A percentile compares a stretch with the other conserved stretches of the same genome.
Evolutionary conservation across 2,329 filamentous ascomycete genomes (phyloP).

Genomic region (Xylariaceae sp.): DNA sequence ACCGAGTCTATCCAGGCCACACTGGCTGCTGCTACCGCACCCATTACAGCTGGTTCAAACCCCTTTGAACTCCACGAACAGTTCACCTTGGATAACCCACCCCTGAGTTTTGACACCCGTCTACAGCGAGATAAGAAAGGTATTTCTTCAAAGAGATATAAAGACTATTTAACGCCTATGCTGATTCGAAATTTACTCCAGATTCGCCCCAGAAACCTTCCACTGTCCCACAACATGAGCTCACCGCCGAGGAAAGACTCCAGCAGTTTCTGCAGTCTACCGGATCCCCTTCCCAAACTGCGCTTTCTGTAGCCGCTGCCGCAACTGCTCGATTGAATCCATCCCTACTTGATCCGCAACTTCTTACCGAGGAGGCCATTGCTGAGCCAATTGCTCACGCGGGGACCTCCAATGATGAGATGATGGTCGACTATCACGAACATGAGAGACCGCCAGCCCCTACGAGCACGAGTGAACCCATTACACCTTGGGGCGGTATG

Average conservation of each 20-base stretch:
- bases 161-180: neutral
- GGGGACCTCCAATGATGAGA: constrained; percentile 29
- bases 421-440: constrained; percentile 35
- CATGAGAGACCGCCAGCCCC: constrained; percentile 21
- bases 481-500: constrained; percentile 36
- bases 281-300: constrained; percentile 48
- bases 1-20: constrained; percentile 30
- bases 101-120: constrained; percentile 50
- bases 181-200: constrained; percentile 11
- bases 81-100: constrained; percentile 60
- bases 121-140: constrained; percentile 41
- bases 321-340: constrained; percentile 59
- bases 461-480: constrained; percentile 12
- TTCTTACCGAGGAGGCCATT: constrained; percentile 33
- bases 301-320: constrained; percentile 59
- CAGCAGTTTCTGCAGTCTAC: constrained; percentile 47
- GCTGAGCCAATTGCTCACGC: constrained; percentile 23
- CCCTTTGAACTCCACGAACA: constrained; percentile 60
- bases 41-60: constrained; percentile 18
- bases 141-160: constrained; percentile 17
- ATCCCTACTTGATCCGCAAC: constrained; percentile 57
- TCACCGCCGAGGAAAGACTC: constrained; percentile 54
- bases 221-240: constrained; percentile 33
- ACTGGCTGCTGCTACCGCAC: constrained; percentile 22
- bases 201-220: constrained; percentile 18